phyloP scores from a whole-genome alignment of 768 basidiomycete species.

The Lentinula raphanica region DNA sequence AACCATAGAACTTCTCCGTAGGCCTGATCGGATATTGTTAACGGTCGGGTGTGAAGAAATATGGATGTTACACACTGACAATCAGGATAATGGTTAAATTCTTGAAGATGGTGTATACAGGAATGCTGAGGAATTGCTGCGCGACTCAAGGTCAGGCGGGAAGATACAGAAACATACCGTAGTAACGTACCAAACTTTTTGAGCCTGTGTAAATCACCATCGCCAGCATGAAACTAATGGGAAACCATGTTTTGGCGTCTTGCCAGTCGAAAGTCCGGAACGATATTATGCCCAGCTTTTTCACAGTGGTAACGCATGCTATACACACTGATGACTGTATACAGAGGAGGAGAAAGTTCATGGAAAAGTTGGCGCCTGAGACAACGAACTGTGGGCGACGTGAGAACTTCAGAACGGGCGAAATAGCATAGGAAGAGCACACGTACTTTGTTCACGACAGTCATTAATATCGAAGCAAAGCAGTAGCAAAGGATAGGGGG shows the following conservation, averaged over 20 bases:
- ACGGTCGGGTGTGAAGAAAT: not conserved
- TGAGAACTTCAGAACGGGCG: not conserved
- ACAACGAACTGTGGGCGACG: slow-evolving; percentile 76
- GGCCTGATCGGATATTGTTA: slow-evolving; percentile 58
- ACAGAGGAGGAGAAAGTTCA: slow-evolving; percentile 92
- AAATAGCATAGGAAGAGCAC: not conserved
- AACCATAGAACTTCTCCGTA: slow-evolving; percentile 99
- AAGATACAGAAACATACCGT: slow-evolving; percentile 1
- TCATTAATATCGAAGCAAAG: slow-evolving; percentile 92
- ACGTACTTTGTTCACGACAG: slow-evolving; percentile 87
- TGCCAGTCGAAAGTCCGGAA: slow-evolving; percentile 78
- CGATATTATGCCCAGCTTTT: slow-evolving; percentile 71
- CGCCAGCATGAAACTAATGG: slow-evolving; percentile 88
- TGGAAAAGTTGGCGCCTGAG: slow-evolving; percentile 87
- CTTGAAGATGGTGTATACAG: slow-evolving; percentile 99
- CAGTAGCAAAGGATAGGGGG: slow-evolving; percentile 87
- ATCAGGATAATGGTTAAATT: slow-evolving; percentile 99
- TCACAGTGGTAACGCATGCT: slow-evolving; percentile 65
- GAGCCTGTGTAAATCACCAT: slow-evolving; percentile 96
- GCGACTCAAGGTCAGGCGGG: not conserved
- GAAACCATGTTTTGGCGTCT: slow-evolving; percentile 92
- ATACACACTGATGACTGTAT: slow-evolving; percentile 91
- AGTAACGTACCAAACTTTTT: slow-evolving; percentile 79
- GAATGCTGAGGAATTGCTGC: slow-evolving; percentile 96
- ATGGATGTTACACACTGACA: slow-evolving; percentile 38